Evolutionary conservation across 306 rosid species (phyloP).

Genomic region (Citrullus colocynthis): DNA sequence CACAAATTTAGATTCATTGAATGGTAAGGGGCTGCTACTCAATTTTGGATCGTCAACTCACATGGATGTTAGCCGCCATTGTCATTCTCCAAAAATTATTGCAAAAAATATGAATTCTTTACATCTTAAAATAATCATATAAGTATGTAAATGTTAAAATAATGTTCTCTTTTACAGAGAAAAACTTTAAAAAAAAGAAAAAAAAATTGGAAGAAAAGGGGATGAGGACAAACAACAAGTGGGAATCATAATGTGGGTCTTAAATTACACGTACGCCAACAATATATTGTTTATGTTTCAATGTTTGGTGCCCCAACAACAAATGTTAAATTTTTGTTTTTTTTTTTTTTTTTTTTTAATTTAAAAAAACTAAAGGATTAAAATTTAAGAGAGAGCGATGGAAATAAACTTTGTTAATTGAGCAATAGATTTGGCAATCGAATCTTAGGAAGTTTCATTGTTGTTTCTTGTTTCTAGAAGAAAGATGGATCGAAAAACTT

Average conservation of each 20-base stretch:
- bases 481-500: background rate
- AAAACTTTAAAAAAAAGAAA: background rate
- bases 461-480: background rate
- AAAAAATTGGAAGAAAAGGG: background rate
- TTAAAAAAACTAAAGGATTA: background rate
- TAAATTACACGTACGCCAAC: background rate
- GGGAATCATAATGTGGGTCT: background rate
- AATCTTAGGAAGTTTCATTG: background rate
- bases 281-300: background rate
- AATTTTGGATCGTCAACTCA: background rate
- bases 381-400: too few species aligned
- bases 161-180: background rate
- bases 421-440: background rate
- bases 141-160: background rate
- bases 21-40: background rate
- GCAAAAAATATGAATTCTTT: background rate
- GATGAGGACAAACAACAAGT: background rate
- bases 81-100: background rate
- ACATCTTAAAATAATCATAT: background rate
- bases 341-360: too few species aligned
- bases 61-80: constrained; percentile 1
- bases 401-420: background rate
- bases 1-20: background rate
- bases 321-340: background rate
- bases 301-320: background rate